A percentile compares a stretch with the other conserved stretches of the same genome.
Conservation (phyloP, 2,329 filamentous ascomycete species). For the Exophiala sp. region DNA sequence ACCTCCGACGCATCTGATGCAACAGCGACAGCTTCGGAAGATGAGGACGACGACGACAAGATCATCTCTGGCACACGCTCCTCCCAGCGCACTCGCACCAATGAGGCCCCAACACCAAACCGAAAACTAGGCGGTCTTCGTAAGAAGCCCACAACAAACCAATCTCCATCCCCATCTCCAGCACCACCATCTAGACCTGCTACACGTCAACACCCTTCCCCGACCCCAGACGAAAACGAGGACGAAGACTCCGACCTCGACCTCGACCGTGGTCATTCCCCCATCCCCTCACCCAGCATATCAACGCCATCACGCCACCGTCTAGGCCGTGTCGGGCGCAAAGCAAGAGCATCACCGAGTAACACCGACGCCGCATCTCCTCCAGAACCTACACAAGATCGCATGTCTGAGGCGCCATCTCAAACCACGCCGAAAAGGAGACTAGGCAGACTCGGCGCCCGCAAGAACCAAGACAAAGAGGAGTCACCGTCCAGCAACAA, state of each 20-base stretch:
- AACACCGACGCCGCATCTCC: neutral
- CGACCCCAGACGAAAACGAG: constrained; percentile 1
- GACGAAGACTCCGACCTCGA: neutral
- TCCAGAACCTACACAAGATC: neutral
- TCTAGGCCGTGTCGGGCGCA: constrained; percentile 6
- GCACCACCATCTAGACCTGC: constrained; percentile 15
- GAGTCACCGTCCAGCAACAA: neutral
- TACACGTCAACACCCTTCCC: constrained; percentile 3
- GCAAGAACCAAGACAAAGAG: constrained; percentile 1
- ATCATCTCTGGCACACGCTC: neutral
- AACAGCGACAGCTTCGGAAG: constrained; percentile 16
- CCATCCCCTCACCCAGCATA: neutral
- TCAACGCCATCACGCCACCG: neutral
- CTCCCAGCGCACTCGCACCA: neutral
- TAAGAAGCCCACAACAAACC: constrained; percentile 15
- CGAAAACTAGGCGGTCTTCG: constrained; percentile 2
- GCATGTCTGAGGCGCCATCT: neutral
- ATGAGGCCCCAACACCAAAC: neutral
- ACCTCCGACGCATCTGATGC: constrained; percentile 4
- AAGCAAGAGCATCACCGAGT: neutral
- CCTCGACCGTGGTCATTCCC: neutral
- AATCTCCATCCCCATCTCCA: constrained; percentile 22
- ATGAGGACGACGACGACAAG: constrained; percentile 15
- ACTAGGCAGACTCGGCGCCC: neutral
- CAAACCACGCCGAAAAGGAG: neutral